Base-by-base conservation (phyloP, 768 basidiomycete species). In the Lentinula guzmanii region DNA sequence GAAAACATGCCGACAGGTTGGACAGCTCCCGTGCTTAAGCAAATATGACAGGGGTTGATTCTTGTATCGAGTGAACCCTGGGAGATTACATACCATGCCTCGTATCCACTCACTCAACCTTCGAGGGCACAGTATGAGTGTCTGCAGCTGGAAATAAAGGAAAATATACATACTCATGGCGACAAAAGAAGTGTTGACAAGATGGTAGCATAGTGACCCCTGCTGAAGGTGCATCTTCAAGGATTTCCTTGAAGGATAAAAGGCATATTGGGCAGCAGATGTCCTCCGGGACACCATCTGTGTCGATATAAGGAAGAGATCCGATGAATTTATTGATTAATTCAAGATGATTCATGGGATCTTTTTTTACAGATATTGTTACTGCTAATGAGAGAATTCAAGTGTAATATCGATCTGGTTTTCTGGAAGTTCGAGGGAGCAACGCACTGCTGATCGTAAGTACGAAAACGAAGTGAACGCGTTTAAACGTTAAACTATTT, bases 21-120 rank as follows among this genome's bases (percentile, higher is more conserved):
- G 88, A 64, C 89, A 90, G 65, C 76, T 88, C 13, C 87, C 87
- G 65, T 89, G 86, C 86, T 88, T 46, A n/a, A 16, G n/a, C n/a
- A n/a, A n/a, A n/a, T n/a, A n/a, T n/a, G n/a, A n/a, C n/a, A n/a
- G n/a, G n/a, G n/a, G n/a, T n/a, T n/a, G n/a, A n/a, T 52, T 31
- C 7, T 52, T 33, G n/a, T 34, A 4, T 35, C 51, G 2, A 34
- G 13, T 15, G 0, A 3, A 50, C 1, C 21, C 33, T 37, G 16
- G 51, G 18, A 58, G 37, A 51, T 28, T 2, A 67, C 79, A 61
- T 67, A 87, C 87, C 62, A 78, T 67, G 57, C 78, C 80, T 58
- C 73, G 73, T 63, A 90, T 86, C 88, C 88, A 90, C 68, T 86
- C 81, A n/a, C 75, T 71, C 39, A 90, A 71, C 67, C 88, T 89